Evolutionary conservation across 106 monocot genomes (phyloP).

Genomic region (Allium sativum): DNA sequence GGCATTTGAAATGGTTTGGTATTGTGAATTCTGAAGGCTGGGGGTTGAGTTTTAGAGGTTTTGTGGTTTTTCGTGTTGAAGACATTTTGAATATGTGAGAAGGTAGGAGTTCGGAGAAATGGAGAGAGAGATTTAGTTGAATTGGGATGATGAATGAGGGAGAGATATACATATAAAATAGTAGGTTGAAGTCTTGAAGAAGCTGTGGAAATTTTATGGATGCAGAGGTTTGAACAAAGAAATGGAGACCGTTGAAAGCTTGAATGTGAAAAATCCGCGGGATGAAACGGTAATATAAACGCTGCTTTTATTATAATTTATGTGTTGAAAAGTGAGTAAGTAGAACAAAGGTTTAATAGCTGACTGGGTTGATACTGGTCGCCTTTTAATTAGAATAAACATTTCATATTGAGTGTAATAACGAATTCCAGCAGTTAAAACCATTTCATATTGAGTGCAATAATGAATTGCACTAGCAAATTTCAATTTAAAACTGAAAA

Average conservation of each 20-base stretch:
- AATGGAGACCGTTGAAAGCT: slow-evolving; percentile 55
- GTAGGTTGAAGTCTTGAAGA: neutral
- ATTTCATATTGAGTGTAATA: too few species aligned
- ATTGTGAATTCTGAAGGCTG: slow-evolving; percentile 13
- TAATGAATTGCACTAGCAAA: too few species aligned
- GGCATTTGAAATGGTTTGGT: slow-evolving; percentile 60
- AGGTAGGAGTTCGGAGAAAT: neutral
- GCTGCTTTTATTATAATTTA: too few species aligned
- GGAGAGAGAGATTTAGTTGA: neutral
- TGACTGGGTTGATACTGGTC: too few species aligned
- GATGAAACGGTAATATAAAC: neutral
- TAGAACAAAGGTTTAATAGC: too few species aligned
- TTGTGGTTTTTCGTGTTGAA: neutral
- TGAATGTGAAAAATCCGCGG: neutral
- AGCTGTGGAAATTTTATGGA: neutral
- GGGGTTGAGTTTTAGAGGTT: neutral
- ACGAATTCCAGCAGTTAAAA: too few species aligned
- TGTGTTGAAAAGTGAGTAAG: too few species aligned
- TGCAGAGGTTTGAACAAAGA: slow-evolving; percentile 6
- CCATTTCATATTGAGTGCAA: too few species aligned
- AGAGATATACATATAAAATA: neutral
- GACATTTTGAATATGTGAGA: slow-evolving; percentile 5
- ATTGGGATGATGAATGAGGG: neutral
- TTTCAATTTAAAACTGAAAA: too few species aligned
- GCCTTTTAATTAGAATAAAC: too few species aligned